Conservation (phyloP, 2,329 filamentous ascomycete species). For the Phialophora macrospora region DNA sequence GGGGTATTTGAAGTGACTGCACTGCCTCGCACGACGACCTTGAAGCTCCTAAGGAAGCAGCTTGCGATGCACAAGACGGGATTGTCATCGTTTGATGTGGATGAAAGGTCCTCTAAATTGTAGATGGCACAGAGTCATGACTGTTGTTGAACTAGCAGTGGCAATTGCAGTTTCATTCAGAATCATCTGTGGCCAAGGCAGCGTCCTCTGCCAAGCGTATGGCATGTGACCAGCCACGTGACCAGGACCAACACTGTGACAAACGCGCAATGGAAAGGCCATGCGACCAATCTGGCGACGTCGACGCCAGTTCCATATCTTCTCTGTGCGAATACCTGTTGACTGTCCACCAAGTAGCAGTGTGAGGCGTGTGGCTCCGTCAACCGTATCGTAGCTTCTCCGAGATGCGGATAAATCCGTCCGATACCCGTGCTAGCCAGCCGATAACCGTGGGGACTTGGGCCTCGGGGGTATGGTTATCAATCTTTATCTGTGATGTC, state of each 20-base stretch:
- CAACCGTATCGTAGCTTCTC: background rate
- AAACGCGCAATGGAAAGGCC: background rate
- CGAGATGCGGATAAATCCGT: slow-evolving; percentile 15
- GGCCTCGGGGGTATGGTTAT: background rate
- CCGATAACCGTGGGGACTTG: background rate
- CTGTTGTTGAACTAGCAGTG: background rate
- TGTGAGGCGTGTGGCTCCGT: background rate
- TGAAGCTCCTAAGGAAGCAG: slow-evolving; percentile 22
- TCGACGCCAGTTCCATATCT: background rate
- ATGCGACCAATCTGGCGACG: background rate
- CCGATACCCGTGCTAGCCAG: slow-evolving; percentile 4
- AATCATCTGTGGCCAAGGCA: too few relatives aligned
- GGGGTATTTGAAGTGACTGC: slow-evolving; percentile 17
- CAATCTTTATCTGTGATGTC: slow-evolving; percentile 3
- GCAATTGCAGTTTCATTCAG: too few relatives aligned
- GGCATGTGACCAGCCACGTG: too few relatives aligned
- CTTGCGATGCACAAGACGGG: slow-evolving; percentile 18
- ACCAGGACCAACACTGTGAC: too few relatives aligned
- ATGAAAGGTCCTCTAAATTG: slow-evolving; percentile 4
- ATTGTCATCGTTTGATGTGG: background rate
- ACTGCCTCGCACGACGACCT: slow-evolving; percentile 17
- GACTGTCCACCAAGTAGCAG: too few relatives aligned
- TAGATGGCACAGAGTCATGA: background rate
- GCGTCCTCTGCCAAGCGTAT: too few relatives aligned
- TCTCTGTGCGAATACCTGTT: too few relatives aligned